Evolutionary conservation across 495 filamentous ascomycete species (phyloP), one percentile per base, ranked within the genome.

Genomic region (Haplographium delicatum): DNA sequence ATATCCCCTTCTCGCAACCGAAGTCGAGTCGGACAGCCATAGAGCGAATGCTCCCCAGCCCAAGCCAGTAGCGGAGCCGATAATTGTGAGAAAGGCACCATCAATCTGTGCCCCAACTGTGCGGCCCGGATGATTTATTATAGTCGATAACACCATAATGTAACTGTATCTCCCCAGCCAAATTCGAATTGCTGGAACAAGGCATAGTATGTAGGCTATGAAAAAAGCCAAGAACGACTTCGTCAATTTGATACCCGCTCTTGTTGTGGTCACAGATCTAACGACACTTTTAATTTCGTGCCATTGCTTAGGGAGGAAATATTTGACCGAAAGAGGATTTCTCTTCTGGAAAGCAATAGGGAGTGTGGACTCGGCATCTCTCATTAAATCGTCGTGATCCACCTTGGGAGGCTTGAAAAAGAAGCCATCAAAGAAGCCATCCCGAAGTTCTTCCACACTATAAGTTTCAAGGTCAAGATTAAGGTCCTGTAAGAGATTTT

Each of bases 351-450:
- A 71, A 4, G 62, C 51, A 41, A 58, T 45, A 3, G 69, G 69
- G 18, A 73, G 62, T 30, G 67, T 73, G 34, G 51, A 41, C 44
- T 65, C 60, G 15, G 66, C 70, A 41, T 68, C 54, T 50, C 50
- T 55, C 56, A 66, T 60, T 16, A 73, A 56, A n/a, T 51, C 56
- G 37, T 68, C 59, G 16, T 24, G 41, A 47, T 71, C 63, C 19
- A 68, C 51, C 24, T 68, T 59, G 9, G 67, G 65, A 2, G 76
- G 72, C 16, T 67, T 68, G 35, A 72, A 68, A 47, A 80, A 81
- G 5, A 74, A 57, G 5, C 76, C 73, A 61, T 82, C 78, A 51
- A 81, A 82, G 58, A 82, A 80, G 26, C 78, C 77, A 62, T 80
- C 78, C 47, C 78, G 65, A 13, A 71, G 51, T 50, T 82, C 78